Base-by-base conservation (phyloP, 208 protist genomes). In the Angomonas desouzai region DNA sequence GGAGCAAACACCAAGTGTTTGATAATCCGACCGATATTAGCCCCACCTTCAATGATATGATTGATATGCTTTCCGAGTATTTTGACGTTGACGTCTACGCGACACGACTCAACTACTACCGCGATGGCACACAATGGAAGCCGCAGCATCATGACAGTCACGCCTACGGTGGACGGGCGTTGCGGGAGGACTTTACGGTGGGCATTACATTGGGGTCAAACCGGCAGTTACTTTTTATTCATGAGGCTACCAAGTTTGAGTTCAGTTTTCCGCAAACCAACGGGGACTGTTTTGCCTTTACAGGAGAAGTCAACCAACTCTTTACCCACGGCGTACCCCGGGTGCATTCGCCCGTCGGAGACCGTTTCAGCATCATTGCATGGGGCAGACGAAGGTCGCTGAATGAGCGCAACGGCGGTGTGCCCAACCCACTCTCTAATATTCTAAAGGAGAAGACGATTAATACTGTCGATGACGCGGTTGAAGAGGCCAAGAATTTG, bases 141-240 rank as follows among this genome's bases (percentile, higher is more conserved):
- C 91, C 93, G 36, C 91, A 95, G 73, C 93, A 97, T 62, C 88
- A 96, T 64, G 92, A 97, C 80, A 94, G 87, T 66, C 92, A 97
- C 74, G 90, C 92, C 11, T 97, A 96, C 65, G 89, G 79, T 48
- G 87, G 77, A 0, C 65, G 81, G 22, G 72, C 62, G 4, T 47
- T 83, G 30, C 64, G 81, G 1, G 91, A 97, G 70, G 93, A 97
- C 74, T 95, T 97, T 72, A 97, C 93, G 6, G 88, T 94, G 25
- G 93, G 91, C 28, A 66, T 94, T 47, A 92, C 91, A 11, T 83
- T 97, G 29, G 93, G 93, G 1, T 83, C 87, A 1, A 84, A 76
- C 16, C 87, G 93, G 16, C 77, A 72, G 18, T 79, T 97, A 1
- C 67, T 88, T n/a, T 96, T 96, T 40, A 77, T 92, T n/a, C 93